A percentile compares a stretch with the other conserved stretches of the same genome.
These are phyloP conservation scores for Nicotiana knightiana DNA, from an alignment of 257 asterid genomes.

Conservation along the genomic window DNA sequence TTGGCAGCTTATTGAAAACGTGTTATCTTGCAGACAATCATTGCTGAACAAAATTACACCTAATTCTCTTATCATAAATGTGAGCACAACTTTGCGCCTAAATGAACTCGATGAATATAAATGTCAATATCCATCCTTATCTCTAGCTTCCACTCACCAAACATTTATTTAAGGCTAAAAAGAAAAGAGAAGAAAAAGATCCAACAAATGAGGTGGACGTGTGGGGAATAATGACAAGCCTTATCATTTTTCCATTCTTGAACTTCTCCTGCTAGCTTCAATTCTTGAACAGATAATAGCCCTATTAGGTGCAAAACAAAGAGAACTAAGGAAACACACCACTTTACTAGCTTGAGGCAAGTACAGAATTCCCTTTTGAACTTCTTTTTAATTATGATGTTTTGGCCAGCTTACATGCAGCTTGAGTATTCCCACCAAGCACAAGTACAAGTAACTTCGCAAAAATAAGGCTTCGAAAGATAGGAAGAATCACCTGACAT, in stretches of 20 bases:
- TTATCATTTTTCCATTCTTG: no score
- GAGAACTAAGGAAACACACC: background rate
- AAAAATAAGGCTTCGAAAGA: background rate
- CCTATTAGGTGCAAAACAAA: background rate
- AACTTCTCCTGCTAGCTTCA: no score
- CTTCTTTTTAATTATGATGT: background rate
- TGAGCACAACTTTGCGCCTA: background rate
- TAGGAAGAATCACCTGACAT: background rate
- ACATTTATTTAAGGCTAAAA: no score
- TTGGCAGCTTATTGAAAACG: no score
- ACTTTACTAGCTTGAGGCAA: background rate
- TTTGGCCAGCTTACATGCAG: no score
- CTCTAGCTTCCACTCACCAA: background rate
- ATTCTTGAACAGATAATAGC: no score
- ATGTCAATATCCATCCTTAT: background rate
- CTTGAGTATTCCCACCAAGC: background rate
- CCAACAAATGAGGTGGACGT: background rate
- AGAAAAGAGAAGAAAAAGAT: background rate
- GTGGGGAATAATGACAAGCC: no score
- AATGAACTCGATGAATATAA: background rate
- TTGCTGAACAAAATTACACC: background rate
- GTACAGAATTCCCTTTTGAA: background rate
- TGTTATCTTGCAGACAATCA: background rate
- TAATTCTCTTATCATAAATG: background rate
- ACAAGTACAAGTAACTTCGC: background rate